Evolutionary conservation across 139 green algal genomes (phyloP), one percentile per base, ranked within the genome.

Genomic region (Asterochloris sp.): DNA sequence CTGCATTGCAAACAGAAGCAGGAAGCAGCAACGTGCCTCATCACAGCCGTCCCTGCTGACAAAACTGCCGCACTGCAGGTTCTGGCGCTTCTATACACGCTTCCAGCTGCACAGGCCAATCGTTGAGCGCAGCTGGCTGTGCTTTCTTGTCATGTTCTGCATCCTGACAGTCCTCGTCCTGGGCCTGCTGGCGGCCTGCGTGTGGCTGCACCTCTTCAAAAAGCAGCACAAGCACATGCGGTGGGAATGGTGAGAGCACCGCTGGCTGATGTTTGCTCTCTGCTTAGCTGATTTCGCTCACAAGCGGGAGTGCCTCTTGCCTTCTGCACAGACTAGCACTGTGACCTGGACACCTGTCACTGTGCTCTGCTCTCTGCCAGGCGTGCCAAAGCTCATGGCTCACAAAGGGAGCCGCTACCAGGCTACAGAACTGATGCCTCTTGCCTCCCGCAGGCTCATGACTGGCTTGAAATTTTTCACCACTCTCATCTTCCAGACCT

Each of bases 91-190:
- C 60, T 80, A 80, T 26, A 80, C 23, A n/a, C 54, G 76, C 9
- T 80, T 61, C n/a, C 76, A 80, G 60, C 23, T 80, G 76, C 76
- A 80, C 12, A 61, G 76, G 47, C 60, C 76, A 69, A 64, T 80
- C 13, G 60, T 62, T 54, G 38, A 80, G 76, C 76, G 76, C 8
- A 80, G 76, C 68, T 62, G 68, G 29, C 15, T 47, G 23, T 61
- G 67, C 14, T 80, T 80, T 69, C 60, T 80, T 26, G 54, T 80
- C 10, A 62, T 69, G 23, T 69, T 80, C n/a, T 80, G 68, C 76
- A 28, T 80, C 14, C 26, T 80, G 76, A 38, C 68, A n/a, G 54
- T 62, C 29, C 15, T 80, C 13, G 60, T 80, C 23, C n/a, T 64
- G n/a, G 67, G 67, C 60, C 67, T 80, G 17, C 38, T 80, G 76